Percentiles rank a stretch among this genome's conserved stretches.
Evolutionary conservation across 1,284 basidiomycete genomes (phyloP).

Genomic region (Cystobasidium slooffiae): DNA sequence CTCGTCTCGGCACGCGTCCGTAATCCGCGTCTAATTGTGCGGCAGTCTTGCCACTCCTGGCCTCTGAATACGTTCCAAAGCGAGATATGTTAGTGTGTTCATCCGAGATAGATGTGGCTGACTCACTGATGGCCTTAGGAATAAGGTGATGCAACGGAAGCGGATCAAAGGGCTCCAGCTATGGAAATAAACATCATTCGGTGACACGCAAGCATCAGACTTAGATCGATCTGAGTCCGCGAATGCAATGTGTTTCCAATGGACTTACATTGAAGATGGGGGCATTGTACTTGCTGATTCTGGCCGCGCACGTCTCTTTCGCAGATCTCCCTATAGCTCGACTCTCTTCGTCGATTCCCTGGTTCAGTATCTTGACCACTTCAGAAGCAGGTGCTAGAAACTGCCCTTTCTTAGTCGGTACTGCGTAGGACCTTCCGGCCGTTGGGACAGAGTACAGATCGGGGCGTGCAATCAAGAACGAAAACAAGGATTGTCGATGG

Average conservation of each 20-base stretch:
- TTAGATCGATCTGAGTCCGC: not conserved
- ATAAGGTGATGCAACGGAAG: too few relatives aligned
- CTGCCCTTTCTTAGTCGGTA: constrained; percentile 18
- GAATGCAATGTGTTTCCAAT: not conserved
- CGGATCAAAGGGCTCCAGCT: too few relatives aligned
- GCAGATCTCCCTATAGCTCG: not conserved
- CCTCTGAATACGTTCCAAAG: too few relatives aligned
- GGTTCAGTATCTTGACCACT: constrained; percentile 11
- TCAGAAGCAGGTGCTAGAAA: constrained; percentile 5
- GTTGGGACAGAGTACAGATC: constrained; percentile 5
- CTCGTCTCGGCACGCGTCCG: too few relatives aligned
- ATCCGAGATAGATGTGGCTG: too few relatives aligned
- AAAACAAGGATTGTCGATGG: constrained; percentile 21
- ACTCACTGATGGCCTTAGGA: too few relatives aligned
- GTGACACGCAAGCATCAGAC: not conserved
- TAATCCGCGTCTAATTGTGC: too few relatives aligned
- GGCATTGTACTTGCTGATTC: constrained; percentile 18
- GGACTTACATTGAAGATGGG: not conserved
- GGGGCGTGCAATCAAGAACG: constrained; percentile 15
- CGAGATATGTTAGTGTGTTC: too few relatives aligned
- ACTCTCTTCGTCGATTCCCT: constrained; percentile 11
- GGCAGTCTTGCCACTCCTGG: too few relatives aligned
- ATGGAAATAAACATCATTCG: too few relatives aligned
- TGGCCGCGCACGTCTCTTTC: not conserved
- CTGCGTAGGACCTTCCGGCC: constrained; percentile 18